Conservation (phyloP, 176 grass and related monocot genomes). For the Oryza nivara region DNA sequence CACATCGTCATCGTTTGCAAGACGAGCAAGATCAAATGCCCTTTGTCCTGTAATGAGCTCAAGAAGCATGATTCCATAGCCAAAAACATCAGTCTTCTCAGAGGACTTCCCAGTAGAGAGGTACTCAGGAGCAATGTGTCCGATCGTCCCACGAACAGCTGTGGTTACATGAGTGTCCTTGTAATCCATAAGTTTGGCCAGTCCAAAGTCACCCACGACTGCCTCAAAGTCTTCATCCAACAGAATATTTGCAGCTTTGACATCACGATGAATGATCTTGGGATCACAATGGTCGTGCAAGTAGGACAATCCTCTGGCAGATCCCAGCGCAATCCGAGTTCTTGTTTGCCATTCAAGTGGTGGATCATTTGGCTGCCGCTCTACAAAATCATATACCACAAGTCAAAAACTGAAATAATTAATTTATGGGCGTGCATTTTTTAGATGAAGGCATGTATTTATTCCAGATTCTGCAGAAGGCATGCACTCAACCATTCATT, state of each 20-base stretch:
- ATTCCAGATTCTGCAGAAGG: too few species aligned
- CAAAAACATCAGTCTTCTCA: slow-evolving; percentile 81
- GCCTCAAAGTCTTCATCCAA: slow-evolving; percentile 74
- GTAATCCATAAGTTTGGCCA: slow-evolving; percentile 82
- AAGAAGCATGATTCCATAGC: slow-evolving; percentile 80
- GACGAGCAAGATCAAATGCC: slow-evolving; percentile 69
- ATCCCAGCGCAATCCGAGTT: slow-evolving; percentile 61
- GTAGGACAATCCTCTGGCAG: slow-evolving; percentile 75
- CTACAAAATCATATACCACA: slow-evolving; percentile 42
- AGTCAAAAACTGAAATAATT: slow-evolving; percentile 30
- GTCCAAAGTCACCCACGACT: slow-evolving; percentile 75
- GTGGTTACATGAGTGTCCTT: slow-evolving; percentile 88
- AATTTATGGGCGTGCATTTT: neutral
- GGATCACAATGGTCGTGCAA: slow-evolving; percentile 90
- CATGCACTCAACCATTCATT: too few species aligned
- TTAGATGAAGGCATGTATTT: too few species aligned
- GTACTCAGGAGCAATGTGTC: slow-evolving; percentile 79
- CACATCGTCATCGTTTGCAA: slow-evolving; percentile 74
- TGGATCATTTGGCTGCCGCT: slow-evolving; percentile 49
- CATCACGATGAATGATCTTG: slow-evolving; percentile 84
- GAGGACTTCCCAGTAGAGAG: slow-evolving; percentile 70
- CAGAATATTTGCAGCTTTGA: slow-evolving; percentile 79
- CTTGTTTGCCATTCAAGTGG: slow-evolving; percentile 67
- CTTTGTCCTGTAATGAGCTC: slow-evolving; percentile 84
- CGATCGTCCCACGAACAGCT: slow-evolving; percentile 64